Percentiles rank a stretch among this genome's conserved stretches.
Conservation (phyloP, 2,329 filamentous ascomycete species). For the Claviceps sp. region DNA sequence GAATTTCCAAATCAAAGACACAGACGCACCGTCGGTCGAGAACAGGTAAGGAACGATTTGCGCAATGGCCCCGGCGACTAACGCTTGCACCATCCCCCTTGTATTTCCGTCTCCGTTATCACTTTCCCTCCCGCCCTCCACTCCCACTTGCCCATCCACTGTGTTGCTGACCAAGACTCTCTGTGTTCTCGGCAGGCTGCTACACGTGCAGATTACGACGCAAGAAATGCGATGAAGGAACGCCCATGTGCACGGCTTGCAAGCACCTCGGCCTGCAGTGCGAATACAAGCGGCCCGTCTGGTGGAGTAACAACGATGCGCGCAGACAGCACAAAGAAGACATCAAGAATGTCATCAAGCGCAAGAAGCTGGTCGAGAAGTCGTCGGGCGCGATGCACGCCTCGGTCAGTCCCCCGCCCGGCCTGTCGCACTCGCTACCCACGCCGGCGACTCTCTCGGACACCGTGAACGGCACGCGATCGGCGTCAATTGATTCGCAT, state of each 20-base stretch:
- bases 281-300: constrained; percentile 92
- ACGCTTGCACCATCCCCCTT: not conserved
- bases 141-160: not conserved
- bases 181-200: constrained; percentile 34
- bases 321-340: constrained; percentile 79
- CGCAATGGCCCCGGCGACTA: not conserved
- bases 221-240: constrained; percentile 57
- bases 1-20: constrained; percentile 51
- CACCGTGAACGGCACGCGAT: constrained; percentile 52
- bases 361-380: constrained; percentile 90
- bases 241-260: constrained; percentile 50
- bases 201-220: constrained; percentile 54
- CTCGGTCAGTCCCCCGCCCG: constrained; percentile 55
- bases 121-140: constrained; percentile 11
- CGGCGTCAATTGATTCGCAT: constrained; percentile 69
- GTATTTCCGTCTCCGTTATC: not conserved
- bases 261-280: constrained; percentile 69
- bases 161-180: constrained; percentile 2
- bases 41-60: constrained; percentile 50
- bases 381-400: constrained; percentile 43
- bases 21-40: constrained; percentile 92
- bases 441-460: constrained; percentile 73
- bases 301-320: constrained; percentile 92
- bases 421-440: constrained; percentile 67
- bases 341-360: constrained; percentile 96